These are phyloP conservation scores for Microascus cirrosus DNA, from an alignment of 2,329 filamentous ascomycete species.

Conservation along the genomic window DNA sequence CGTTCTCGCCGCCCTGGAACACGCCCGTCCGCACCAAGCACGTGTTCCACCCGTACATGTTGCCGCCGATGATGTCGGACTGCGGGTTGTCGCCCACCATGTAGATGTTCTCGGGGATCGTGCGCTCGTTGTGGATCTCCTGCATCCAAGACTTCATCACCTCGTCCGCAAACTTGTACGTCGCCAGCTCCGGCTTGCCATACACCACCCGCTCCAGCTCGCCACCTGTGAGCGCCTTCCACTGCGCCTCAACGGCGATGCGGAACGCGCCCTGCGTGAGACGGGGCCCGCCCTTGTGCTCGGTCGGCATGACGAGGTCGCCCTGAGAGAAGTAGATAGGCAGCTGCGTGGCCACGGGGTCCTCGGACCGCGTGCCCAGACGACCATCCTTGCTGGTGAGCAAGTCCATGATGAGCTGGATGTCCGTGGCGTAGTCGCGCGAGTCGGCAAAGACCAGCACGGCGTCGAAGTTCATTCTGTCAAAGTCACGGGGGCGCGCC, in stretches of 20 bases:
- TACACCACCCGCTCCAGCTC: constrained; percentile 55
- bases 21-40: constrained; percentile 69
- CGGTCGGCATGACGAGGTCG: constrained; percentile 80
- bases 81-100: constrained; percentile 91
- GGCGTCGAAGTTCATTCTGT: constrained; percentile 68
- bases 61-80: constrained; percentile 83
- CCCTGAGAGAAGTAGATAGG: constrained; percentile 80
- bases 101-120: constrained; percentile 59
- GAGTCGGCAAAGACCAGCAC: constrained; percentile 94
- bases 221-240: constrained; percentile 59
- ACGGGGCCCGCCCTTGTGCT: constrained; percentile 71
- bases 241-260: constrained; percentile 70
- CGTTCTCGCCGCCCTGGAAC: constrained; percentile 66
- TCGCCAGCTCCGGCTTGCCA: constrained; percentile 70
- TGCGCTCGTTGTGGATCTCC: constrained; percentile 54
- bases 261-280: constrained; percentile 89
- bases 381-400: constrained; percentile 67
- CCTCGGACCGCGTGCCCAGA: constrained; percentile 65
- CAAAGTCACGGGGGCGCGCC: constrained; percentile 51
- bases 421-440: constrained; percentile 88
- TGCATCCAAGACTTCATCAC: constrained; percentile 68
- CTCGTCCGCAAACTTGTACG: constrained; percentile 76
- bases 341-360: constrained; percentile 65
- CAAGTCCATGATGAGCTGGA: constrained; percentile 73
- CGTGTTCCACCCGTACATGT: constrained; percentile 77